These are phyloP conservation scores for Lentinus brumalis DNA, from an alignment of 768 basidiomycete species.

Conservation along the genomic window DNA sequence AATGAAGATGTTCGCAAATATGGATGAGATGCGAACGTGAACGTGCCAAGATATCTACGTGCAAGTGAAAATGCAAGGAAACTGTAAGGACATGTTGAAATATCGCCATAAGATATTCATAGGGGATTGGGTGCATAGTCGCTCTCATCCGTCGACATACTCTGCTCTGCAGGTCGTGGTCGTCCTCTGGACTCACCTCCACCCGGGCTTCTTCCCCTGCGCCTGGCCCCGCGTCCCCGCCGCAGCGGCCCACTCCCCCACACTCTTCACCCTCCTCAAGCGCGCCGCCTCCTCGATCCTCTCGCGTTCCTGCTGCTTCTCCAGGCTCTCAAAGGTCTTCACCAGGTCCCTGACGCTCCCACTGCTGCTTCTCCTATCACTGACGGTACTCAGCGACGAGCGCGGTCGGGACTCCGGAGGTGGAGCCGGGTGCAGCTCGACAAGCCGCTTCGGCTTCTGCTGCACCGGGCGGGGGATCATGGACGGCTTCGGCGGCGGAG, in stretches of 20 bases:
- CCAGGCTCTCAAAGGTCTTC: conserved; percentile 55
- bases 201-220: conserved; percentile 20
- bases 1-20: too few species aligned
- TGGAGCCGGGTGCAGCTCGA: conserved; percentile 54
- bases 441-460: conserved; percentile 45
- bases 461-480: conserved; percentile 43
- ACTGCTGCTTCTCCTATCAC: conserved; percentile 61
- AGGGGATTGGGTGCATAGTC: neutral
- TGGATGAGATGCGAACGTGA: too few species aligned
- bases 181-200: conserved; percentile 18
- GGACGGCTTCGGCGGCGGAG: conserved; percentile 41
- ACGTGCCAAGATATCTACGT: neutral
- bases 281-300: conserved; percentile 25
- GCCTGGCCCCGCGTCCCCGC: conserved; percentile 5
- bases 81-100: neutral
- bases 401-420: conserved; percentile 33
- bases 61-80: neutral
- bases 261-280: conserved; percentile 36
- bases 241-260: conserved; percentile 34
- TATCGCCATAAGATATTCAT: conserved; percentile 11
- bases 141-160: too few species aligned
- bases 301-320: conserved; percentile 34
- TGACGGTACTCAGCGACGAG: conserved; percentile 21
- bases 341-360: conserved; percentile 76
- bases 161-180: neutral